These are phyloP conservation scores for Penicillium longicatenatum DNA, from an alignment of 495 filamentous ascomycete genomes.

Conservation along the genomic window DNA sequence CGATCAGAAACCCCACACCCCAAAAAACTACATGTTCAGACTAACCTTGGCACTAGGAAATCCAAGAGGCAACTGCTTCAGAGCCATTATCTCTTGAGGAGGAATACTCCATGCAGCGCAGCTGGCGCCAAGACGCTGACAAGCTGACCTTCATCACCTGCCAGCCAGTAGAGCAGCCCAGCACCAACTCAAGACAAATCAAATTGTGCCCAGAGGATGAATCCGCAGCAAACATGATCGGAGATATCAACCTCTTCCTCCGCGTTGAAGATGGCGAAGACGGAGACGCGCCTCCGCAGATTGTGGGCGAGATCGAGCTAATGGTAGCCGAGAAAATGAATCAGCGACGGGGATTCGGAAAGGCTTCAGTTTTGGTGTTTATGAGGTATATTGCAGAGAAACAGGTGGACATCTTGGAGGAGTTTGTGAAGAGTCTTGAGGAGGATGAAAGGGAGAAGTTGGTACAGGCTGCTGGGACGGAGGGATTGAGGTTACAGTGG, in stretches of 20 bases:
- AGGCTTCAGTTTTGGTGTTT: conserved; percentile 66
- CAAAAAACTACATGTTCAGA: not conserved
- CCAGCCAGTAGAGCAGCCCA: conserved; percentile 19
- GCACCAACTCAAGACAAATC: not conserved
- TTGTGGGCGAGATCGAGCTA: conserved; percentile 79
- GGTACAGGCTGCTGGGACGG: conserved; percentile 6
- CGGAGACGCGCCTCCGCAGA: conserved; percentile 35
- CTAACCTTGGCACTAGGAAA: conserved; percentile 52
- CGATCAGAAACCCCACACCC: not conserved
- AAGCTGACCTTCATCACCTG: conserved; percentile 53
- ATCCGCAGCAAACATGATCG: conserved; percentile 63
- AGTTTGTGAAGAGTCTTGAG: conserved; percentile 50
- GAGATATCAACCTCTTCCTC: conserved; percentile 87
- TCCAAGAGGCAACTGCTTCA: conserved; percentile 82
- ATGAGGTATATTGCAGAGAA: conserved; percentile 61
- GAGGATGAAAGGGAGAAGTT: conserved; percentile 16
- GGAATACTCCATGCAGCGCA: conserved; percentile 82
- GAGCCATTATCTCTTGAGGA: conserved; percentile 74
- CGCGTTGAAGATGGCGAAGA: conserved; percentile 51
- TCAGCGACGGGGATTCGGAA: conserved; percentile 66
- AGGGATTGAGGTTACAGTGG: conserved; percentile 28
- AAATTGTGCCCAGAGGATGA: conserved; percentile 50
- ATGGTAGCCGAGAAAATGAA: conserved; percentile 72
- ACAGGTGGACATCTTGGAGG: conserved; percentile 53
- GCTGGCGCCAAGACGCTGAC: conserved; percentile 73